Conservation (phyloP, 1,284 basidiomycete genomes). For the Cystobasidium sp. region DNA sequence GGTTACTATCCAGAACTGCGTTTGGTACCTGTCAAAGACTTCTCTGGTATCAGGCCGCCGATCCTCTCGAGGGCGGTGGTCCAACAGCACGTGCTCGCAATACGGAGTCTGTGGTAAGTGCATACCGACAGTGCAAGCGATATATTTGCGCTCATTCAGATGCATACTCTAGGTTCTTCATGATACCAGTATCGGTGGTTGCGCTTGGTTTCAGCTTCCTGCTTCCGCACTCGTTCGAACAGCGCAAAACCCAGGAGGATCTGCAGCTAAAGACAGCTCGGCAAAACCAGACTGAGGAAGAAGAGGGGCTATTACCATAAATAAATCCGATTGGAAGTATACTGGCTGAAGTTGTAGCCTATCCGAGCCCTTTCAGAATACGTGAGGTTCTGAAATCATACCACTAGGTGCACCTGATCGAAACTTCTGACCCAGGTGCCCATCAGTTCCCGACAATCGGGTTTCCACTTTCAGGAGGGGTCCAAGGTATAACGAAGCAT, state of each 20-base stretch:
- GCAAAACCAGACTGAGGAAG: neutral
- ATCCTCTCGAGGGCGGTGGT: neutral
- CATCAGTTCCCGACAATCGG: too few species aligned
- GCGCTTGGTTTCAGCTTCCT: conserved; percentile 3
- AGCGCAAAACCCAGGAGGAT: neutral
- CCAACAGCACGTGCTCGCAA: neutral
- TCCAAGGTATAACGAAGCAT: too few species aligned
- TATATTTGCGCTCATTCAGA: neutral
- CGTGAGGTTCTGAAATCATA: too few species aligned
- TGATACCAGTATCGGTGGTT: neutral
- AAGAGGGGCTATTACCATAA: neutral
- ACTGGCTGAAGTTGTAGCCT: too few species aligned
- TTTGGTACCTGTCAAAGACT: neutral
- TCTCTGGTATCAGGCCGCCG: neutral
- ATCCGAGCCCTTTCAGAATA: too few species aligned
- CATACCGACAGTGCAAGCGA: too few species aligned
- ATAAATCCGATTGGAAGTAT: neutral
- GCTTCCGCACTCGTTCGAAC: neutral
- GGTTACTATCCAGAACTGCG: conserved; percentile 14
- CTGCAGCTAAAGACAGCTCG: neutral
- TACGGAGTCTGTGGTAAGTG: conserved; percentile 24
- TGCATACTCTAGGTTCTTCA: conserved; percentile 6
- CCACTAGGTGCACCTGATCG: too few species aligned
- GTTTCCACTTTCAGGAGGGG: too few species aligned
- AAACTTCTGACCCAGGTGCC: too few species aligned